phyloP scores from a whole-genome alignment of 805 yeast genomes.

The Komagataella ulmi region DNA sequence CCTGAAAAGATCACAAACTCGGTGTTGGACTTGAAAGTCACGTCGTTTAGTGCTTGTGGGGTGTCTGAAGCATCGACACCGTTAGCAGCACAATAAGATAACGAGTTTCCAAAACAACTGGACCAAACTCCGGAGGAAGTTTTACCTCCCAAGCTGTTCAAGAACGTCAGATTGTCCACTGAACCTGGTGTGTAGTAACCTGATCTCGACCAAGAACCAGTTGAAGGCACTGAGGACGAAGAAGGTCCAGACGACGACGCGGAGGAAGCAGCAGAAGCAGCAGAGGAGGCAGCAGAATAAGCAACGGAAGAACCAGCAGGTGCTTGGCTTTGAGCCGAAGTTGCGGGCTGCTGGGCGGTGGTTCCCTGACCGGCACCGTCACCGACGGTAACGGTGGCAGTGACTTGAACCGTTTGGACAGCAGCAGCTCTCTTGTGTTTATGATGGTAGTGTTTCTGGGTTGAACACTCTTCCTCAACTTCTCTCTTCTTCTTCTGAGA shows the following conservation, averaged over 20 bases:
- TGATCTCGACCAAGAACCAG: conserved; percentile 59
- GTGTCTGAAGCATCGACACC: conserved; percentile 62
- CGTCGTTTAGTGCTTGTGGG: conserved; percentile 57
- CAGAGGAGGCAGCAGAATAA: conserved; percentile 9
- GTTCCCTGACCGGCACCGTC: conserved; percentile 11
- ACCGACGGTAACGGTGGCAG: conserved; percentile 57
- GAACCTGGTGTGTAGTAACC: conserved; percentile 68
- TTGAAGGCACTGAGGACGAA: conserved; percentile 22
- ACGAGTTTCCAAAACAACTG: conserved; percentile 78
- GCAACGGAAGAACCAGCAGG: conserved; percentile 8
- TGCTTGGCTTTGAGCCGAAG: conserved; percentile 6
- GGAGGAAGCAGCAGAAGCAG: conserved; percentile 13
- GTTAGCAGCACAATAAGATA: conserved; percentile 71
- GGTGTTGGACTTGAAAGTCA: conserved; percentile 52
- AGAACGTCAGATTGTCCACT: conserved; percentile 60
- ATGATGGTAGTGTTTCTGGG: conserved; percentile 31
- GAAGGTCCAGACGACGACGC: conserved; percentile 18
- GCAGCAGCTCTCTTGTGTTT: conserved; percentile 49
- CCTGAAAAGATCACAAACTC: conserved; percentile 82
- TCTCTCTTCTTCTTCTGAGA: conserved; percentile 23
- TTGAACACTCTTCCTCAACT: conserved; percentile 28
- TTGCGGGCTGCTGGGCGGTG: conserved; percentile 6
- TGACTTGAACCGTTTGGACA: conserved; percentile 55
- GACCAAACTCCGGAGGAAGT: conserved; percentile 84
- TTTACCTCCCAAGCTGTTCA: conserved; percentile 81